These are phyloP conservation scores for Nakazawaea ambrosiae DNA, from an alignment of 805 yeast species.

Conservation along the genomic window DNA sequence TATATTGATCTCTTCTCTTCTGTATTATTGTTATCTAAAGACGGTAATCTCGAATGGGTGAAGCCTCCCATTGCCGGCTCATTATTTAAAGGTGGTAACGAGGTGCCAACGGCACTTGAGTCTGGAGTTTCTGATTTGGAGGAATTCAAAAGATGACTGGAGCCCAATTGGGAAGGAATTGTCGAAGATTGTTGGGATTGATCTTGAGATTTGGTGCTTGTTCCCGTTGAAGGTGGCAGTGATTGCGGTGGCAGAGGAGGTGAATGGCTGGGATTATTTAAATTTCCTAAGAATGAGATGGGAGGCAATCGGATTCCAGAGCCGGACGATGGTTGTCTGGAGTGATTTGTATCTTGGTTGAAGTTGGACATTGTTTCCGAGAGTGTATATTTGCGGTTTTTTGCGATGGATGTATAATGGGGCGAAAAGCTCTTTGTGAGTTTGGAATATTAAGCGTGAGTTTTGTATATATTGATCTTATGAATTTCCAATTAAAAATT, in stretches of 20 bases:
- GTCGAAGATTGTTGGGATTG: not conserved
- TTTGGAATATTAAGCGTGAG: too few relatives aligned
- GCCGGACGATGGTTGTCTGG: not conserved
- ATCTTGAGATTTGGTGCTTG: too few relatives aligned
- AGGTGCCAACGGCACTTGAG: constrained; percentile 2
- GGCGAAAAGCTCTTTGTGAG: too few relatives aligned
- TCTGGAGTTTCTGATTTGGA: too few relatives aligned
- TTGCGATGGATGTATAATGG: too few relatives aligned
- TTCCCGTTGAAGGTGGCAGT: not conserved
- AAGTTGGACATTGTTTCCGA: not conserved
- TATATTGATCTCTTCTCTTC: constrained; percentile 6
- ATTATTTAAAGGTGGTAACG: not conserved
- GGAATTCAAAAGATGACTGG: not conserved
- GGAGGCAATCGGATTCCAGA: constrained; percentile 30
- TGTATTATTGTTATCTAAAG: not conserved
- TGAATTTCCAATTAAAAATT: too few relatives aligned
- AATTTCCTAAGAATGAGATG: constrained; percentile 23
- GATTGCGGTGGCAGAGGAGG: constrained; percentile 1
- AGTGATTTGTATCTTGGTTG: not conserved
- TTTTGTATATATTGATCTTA: too few relatives aligned
- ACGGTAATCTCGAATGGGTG: not conserved
- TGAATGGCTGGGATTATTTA: constrained; percentile 1
- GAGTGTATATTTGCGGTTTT: too few relatives aligned
- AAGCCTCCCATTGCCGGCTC: too few relatives aligned
- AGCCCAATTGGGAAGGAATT: not conserved